These are phyloP conservation scores for Clavulina sp. DNA, from an alignment of 768 basidiomycete species.

Conservation along the genomic window DNA sequence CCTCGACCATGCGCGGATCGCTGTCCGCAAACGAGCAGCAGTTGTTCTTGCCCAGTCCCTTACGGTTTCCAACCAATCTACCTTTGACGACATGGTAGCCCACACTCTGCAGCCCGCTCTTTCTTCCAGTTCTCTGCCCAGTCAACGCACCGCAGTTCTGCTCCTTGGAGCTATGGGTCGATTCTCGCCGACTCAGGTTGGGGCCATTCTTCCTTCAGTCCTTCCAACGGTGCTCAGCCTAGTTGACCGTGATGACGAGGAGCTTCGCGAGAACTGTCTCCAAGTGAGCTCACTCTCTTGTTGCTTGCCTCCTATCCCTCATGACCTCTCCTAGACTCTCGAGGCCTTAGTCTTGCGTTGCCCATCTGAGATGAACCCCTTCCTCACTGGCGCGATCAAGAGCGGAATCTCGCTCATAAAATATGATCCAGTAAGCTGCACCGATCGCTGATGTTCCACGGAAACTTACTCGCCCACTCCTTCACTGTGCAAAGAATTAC, in stretches of 20 bases:
- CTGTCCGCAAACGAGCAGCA: slow-evolving; percentile 87
- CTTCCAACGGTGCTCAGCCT: slow-evolving; percentile 57
- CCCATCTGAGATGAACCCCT: slow-evolving; percentile 64
- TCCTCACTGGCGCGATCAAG: slow-evolving; percentile 48
- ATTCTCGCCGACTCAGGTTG: slow-evolving; percentile 49
- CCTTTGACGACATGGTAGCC: slow-evolving; percentile 45
- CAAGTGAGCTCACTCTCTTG: slow-evolving; percentile 30
- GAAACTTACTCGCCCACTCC: slow-evolving; percentile 4
- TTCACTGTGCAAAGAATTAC: slow-evolving; percentile 33
- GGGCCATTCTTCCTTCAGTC: slow-evolving; percentile 39
- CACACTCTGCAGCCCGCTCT: slow-evolving; percentile 45
- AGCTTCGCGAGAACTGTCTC: slow-evolving; percentile 60
- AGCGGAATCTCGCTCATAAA: slow-evolving; percentile 66
- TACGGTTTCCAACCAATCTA: slow-evolving; percentile 43
- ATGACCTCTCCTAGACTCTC: slow-evolving; percentile 36
- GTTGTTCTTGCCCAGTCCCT: slow-evolving; percentile 71
- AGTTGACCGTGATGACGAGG: slow-evolving; percentile 60
- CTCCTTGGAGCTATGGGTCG: slow-evolving; percentile 67
- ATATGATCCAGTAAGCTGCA: slow-evolving; percentile 77
- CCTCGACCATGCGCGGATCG: slow-evolving; percentile 56
- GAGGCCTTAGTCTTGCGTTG: slow-evolving; percentile 74
- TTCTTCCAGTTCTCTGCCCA: slow-evolving; percentile 33
- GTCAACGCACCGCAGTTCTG: slow-evolving; percentile 60
- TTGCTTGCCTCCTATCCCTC: neutral
- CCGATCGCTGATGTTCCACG: neutral